Percentiles rank a stretch among this genome's conserved stretches.
phyloP scores from a whole-genome alignment of 208 protist species.

The Leishmania turanica region DNA sequence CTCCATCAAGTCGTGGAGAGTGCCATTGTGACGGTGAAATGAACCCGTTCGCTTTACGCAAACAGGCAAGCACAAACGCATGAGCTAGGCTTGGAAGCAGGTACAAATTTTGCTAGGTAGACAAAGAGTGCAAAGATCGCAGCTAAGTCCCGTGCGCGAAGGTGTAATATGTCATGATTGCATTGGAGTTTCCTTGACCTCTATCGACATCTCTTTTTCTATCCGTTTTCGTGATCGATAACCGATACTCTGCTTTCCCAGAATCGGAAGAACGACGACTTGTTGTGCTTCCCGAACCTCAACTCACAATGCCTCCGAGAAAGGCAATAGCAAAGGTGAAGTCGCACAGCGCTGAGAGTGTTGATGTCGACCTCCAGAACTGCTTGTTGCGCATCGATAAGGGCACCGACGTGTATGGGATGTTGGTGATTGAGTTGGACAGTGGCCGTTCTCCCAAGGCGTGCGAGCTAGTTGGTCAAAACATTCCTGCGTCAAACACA shows the following conservation, averaged over 20 bases:
- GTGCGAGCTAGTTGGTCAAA: conserved; percentile 74
- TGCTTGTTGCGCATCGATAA: conserved; percentile 33
- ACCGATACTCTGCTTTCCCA: not conserved
- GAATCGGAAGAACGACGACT: not conserved
- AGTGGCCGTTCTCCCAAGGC: conserved; percentile 57
- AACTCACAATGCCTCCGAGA: conserved; percentile 6
- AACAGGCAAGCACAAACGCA: not conserved
- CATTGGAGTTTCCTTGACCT: not conserved
- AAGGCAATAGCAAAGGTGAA: conserved; percentile 24
- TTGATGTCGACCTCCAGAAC: conserved; percentile 30
- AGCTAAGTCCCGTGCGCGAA: not conserved
- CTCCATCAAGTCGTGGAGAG: not conserved
- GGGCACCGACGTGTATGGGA: conserved; percentile 22
- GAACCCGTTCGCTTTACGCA: not conserved
- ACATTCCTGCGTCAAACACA: conserved; percentile 29
- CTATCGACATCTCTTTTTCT: not conserved
- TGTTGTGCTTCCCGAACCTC: not conserved
- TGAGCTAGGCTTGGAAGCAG: not conserved
- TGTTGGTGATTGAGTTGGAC: conserved; percentile 34
- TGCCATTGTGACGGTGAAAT: not conserved
- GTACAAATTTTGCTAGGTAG: not conserved
- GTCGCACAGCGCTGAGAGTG: conserved; percentile 17
- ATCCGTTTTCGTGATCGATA: not conserved
- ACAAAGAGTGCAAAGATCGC: not conserved
- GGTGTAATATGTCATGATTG: not conserved